A percentile compares a stretch with the other conserved stretches of the same genome.
These are phyloP conservation scores for Syzygium oleosum DNA, from an alignment of 345 rosid genomes.

Conservation along the genomic window DNA sequence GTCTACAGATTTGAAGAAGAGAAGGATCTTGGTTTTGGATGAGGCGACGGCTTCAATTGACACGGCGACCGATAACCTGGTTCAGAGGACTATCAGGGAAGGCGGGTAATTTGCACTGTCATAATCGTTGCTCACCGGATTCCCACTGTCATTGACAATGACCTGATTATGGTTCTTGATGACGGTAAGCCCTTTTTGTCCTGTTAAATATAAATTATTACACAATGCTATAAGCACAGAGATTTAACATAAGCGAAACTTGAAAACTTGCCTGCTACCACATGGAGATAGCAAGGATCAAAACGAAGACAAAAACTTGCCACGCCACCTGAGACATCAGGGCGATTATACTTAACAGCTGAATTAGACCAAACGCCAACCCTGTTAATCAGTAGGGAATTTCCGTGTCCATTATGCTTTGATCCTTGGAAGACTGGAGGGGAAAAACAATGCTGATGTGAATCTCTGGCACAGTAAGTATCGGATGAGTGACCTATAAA, in stretches of 20 bases:
- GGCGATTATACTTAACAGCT: constrained; percentile 46
- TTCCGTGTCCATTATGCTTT: constrained; percentile 62
- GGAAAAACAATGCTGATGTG: background rate
- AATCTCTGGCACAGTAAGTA: background rate
- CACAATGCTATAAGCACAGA: constrained; percentile 8
- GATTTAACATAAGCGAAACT: background rate
- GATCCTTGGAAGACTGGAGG: constrained; percentile 62
- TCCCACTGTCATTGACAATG: constrained; percentile 70
- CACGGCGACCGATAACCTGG: constrained; percentile 6
- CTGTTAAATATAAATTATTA: too few species aligned
- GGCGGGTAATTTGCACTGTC: constrained; percentile 58
- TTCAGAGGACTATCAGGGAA: constrained; percentile 59
- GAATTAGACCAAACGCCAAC: constrained; percentile 52
- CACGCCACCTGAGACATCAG: constrained; percentile 57
- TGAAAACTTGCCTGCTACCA: constrained; percentile 46
- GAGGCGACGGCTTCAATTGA: background rate
- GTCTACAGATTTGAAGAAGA: constrained; percentile 5
- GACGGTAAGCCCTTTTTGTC: constrained; percentile 31
- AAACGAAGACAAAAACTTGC: constrained; percentile 47
- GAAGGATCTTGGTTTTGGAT: background rate
- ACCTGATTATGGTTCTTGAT: constrained; percentile 74
- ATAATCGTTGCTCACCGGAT: constrained; percentile 79
- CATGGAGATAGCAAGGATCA: constrained; percentile 38
- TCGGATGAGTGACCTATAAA: background rate
- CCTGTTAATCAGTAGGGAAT: constrained; percentile 72